A percentile compares a stretch with the other conserved stretches of the same genome.
These are phyloP conservation scores for Ostreobium quekettii DNA, from an alignment of 139 green algal genomes.

Conservation along the genomic window DNA sequence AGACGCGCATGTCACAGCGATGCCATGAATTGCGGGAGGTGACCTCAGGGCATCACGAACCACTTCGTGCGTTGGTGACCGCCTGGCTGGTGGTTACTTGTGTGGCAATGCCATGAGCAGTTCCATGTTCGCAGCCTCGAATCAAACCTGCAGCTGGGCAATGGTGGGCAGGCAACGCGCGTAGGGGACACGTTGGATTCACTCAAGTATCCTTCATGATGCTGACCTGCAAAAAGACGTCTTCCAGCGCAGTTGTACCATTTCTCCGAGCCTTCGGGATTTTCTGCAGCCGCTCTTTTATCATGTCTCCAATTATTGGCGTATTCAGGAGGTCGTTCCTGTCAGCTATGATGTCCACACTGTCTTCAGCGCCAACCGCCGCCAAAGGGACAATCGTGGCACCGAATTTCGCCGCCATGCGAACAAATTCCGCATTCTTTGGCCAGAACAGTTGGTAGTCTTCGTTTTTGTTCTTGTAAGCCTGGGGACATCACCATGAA, in stretches of 20 bases:
- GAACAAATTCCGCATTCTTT: conserved; percentile 78
- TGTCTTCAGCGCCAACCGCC: conserved; percentile 72
- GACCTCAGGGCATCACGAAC: not conserved
- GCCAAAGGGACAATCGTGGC: conserved; percentile 92
- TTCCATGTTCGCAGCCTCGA: not conserved
- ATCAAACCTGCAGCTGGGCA: not conserved
- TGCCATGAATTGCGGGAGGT: not conserved
- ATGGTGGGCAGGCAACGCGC: not conserved
- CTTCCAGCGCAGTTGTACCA: not conserved
- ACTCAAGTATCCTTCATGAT: not conserved
- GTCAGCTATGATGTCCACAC: conserved; percentile 21
- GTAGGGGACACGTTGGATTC: not conserved
- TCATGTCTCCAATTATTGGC: conserved; percentile 11
- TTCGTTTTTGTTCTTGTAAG: conserved; percentile 50
- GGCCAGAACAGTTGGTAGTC: conserved; percentile 93
- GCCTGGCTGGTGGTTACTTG: not conserved
- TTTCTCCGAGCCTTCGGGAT: conserved; percentile 3
- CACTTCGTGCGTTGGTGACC: not conserved
- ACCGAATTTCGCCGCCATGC: conserved; percentile 73
- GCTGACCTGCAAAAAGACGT: not conserved
- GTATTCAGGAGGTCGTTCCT: conserved; percentile 9
- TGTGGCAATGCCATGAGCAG: not conserved
- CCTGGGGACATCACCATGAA: conserved; percentile 3
- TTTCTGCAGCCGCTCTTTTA: conserved; percentile 23
- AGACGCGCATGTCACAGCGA: conserved; percentile 13